These are phyloP conservation scores for Termitomyces sp. DNA, from an alignment of 768 basidiomycete species.

Conservation along the genomic window DNA sequence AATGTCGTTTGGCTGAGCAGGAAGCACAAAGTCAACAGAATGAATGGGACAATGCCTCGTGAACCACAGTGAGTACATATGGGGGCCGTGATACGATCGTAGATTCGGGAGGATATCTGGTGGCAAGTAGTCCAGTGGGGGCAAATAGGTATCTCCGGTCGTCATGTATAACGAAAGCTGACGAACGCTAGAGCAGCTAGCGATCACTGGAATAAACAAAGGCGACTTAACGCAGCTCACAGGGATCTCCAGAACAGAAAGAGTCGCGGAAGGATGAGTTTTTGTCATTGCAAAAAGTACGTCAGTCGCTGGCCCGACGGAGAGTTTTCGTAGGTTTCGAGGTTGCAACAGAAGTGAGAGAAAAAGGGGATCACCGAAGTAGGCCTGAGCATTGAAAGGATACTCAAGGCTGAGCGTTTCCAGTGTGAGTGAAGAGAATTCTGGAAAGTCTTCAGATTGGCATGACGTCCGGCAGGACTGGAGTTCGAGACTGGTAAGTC, in stretches of 20 bases:
- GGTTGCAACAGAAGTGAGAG: conserved; percentile 11
- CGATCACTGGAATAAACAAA: conserved; percentile 7
- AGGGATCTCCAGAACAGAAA: conserved; percentile 15
- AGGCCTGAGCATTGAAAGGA: conserved; percentile 7
- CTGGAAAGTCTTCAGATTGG: conserved; percentile 6
- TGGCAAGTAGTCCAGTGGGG: conserved; percentile 11
- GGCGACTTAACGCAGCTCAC: conserved; percentile 11
- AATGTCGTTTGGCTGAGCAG: conserved; percentile 11
- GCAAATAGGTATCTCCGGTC: conserved; percentile 7
- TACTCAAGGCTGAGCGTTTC: conserved; percentile 11
- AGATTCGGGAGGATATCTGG: conserved; percentile 13
- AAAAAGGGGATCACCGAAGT: conserved; percentile 8
- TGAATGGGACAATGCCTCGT: conserved; percentile 7
- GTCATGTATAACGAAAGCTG: conserved; percentile 12
- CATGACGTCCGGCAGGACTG: conserved; percentile 15
- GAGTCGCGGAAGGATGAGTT: conserved; percentile 1
- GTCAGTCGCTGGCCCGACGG: conserved; percentile 10
- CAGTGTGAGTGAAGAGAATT: conserved; percentile 4
- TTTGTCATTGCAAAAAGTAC: conserved; percentile 9
- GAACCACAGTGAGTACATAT: conserved; percentile 12
- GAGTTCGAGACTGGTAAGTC: conserved; percentile 14
- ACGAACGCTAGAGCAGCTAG: conserved; percentile 3
- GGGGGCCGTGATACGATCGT: conserved; percentile 14
- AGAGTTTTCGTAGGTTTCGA: conserved; percentile 7
- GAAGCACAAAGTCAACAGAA: conserved; percentile 10